Base-by-base conservation (phyloP, 495 filamentous ascomycete genomes). In the Penicillium canariense region DNA sequence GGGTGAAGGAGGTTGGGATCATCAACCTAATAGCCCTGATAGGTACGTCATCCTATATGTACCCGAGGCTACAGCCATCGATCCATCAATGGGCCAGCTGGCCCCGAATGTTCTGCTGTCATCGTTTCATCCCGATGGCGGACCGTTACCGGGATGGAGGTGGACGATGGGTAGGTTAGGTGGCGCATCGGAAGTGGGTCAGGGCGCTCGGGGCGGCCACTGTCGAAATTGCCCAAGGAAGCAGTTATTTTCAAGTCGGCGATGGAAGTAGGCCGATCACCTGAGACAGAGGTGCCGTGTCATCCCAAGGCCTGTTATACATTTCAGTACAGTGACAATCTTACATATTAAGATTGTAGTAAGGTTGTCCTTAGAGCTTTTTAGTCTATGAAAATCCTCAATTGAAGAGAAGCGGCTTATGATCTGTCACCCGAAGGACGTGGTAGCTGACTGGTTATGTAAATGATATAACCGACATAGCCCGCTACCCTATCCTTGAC, bases 101-200 rank as follows among this genome's bases (percentile, higher is more conserved):
- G 12, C 15, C 10, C 14, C 23, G 4, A 26, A 25, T 14, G 14
- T 3, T 12, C 20, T 7, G 2, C 12, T 48, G 31, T 23, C 35
- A 35, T 20, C 20, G 8, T 38, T 40, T 20, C 10, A n/a, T 49
- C 7, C 51, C 56, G 56, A 34, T 38, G 28, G 35, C 60, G 56
- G 56, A n/a, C 56, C 56, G 53, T 25, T 52, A 53, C 53, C 60
- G 56, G 60, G 40, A 52, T 46, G 15, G 35, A 26, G 26, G 9
- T 15, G 2, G n/a, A 32, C 35, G 26, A 9, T 15, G 2, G n/a
- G 43, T 38, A 11, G n/a, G 18, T 4, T 35, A 23, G n/a, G 35
- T 23, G 36, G 25, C 22, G 12, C 20, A 42, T 20, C 36, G 11
- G 2, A 22, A 12, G 36, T 39, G 36, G 36, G 18, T 22, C 36